Base-by-base conservation (phyloP, 768 basidiomycete genomes). In the Melanogaster broomeanus region DNA sequence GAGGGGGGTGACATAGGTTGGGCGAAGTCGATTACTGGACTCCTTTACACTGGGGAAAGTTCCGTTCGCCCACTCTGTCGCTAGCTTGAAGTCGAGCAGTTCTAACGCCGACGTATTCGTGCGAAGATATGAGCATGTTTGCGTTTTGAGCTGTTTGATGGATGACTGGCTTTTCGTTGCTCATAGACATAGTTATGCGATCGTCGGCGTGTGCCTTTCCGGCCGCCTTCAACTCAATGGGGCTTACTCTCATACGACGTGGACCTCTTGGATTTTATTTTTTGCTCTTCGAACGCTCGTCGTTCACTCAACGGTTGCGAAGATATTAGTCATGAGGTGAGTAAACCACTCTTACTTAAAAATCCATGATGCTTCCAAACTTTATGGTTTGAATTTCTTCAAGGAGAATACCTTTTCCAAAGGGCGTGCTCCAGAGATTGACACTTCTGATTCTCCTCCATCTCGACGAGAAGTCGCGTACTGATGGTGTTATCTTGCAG, bases 161-260 rank as follows among this genome's bases (percentile, higher is more conserved):
- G 72, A 68, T 64, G 66, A 62, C 57, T 68, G 67, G 76, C 77
- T 71, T 58, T 53, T 70, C 63, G 82, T 88, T 90, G 78, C 88
- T 90, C 88, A 87, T 90, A 85, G 84, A 77, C 72, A 90, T 67
- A 90, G 88, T 88, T 81, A 90, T 90, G 81, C 88, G 88, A 84
- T 90, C 83, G 84, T 79, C 56, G 77, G 74, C 68, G 52, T 63
- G 65, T 60, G 38, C 9, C 56, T 51, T 52, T 53, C 60, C 45
- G 56, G 28, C 27, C 31, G 74, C 78, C 77, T 71, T 82, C 77
- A 88, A 88, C 88, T 78, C 82, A 90, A 90, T 89, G 88, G 88
- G 88, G 88, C 88, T 90, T 85, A 89, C 87, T 90, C 85, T 88
- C 79, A 68, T 74, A 74, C 82, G 83, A 79, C 83, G 77, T 73